Evolutionary conservation across 768 basidiomycete genomes (phyloP), one percentile per base, ranked within the genome.

Genomic region (Pleurotus tuoliensis): DNA sequence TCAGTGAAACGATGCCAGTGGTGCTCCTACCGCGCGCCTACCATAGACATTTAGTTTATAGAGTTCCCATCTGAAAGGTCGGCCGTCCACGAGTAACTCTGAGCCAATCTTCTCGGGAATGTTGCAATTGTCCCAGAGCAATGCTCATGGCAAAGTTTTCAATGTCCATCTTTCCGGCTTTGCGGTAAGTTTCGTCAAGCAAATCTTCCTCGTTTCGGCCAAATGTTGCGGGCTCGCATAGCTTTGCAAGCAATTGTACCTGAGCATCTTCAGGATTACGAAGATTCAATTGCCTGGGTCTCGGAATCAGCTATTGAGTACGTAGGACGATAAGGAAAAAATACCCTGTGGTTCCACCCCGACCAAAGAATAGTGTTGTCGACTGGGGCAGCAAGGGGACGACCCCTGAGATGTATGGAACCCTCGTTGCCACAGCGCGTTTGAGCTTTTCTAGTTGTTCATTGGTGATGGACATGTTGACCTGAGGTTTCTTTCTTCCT

Each of bases 31-130:
- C 30, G 43, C 25, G 24, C 15, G 60, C 59, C n/a, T 43, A 77
- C 78, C 69, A 47, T 79, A 77, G 0, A 79, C 72, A 41, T 79
- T 78, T 51, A 79, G 64, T 57, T 80, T 79, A 62, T 76, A 76
- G n/a, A 78, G 56, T 55, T 78, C 74, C 0, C 63, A 58, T 22
- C 47, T 59, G 27, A 78, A 62, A 1, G 41, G n/a, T 1, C 56
- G 55, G 5, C 63, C 55, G 15, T 58, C 45, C 25, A 63, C 58
- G 6, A 67, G 51, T 13, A 70, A 59, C 7, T 58, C 58, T 0
- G 49, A 56, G 15, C 62, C 60, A 20, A 74, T 61, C 18, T 58
- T 39, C 46, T 68, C 64, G 4, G 71, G 20, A 1, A 77, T 52
- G n/a, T 3, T 69, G 72, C 8, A 56, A 56, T 11, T 57, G 55